Base-by-base conservation (phyloP, 139 green algal genomes). In the Closterium sp. region DNA sequence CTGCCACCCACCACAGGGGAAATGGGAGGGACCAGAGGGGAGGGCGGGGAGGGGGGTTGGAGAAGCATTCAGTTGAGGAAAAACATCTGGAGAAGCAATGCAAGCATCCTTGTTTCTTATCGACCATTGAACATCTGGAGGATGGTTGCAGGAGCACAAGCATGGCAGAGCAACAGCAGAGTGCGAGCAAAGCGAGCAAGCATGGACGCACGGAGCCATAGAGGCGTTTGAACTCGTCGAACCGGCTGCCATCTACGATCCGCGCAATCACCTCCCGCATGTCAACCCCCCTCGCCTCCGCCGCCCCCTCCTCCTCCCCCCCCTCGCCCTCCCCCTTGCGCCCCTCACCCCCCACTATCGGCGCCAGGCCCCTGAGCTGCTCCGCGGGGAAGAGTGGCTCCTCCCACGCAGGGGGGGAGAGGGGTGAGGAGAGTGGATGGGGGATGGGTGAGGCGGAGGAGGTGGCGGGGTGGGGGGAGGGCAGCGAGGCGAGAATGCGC, bases 191-290 rank as follows among this genome's bases (percentile, higher is more conserved):
- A 50, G 38, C 38, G 38, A 50, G 38, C n/a, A n/a, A n/a, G n/a
- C 38, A 50, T 50, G 38, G 4, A 50, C 50, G 21, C 32, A 94
- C 92, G 3, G 73, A 96, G 28, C 97, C 97, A 85, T 98, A 99
- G 89, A 96, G 95, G 70, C 93, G 92, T 93, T 99, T 99, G 94
- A 99, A 99, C 94, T 99, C 97, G 34, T 98, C 95, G 93, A 99
- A 98, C 9, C 95, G 62, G 31, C 93, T 96, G 86, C 97, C 97
- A 93, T 99, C 97, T 89, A 98, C 91, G 29, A 99, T 24, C 24
- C 97, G 95, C 0, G 96, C 95, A 73, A 98, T 94, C 45, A 98
- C 94, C 13, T 93, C 94, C 22, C 97, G 94, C 86, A 98, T 95
- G 89, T 99, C 97, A 42, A 93, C 98, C 11, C 94, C 92, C 85